Conservation (phyloP, 2,329 filamentous ascomycete species). For the Talaromyces amestolkiae region DNA sequence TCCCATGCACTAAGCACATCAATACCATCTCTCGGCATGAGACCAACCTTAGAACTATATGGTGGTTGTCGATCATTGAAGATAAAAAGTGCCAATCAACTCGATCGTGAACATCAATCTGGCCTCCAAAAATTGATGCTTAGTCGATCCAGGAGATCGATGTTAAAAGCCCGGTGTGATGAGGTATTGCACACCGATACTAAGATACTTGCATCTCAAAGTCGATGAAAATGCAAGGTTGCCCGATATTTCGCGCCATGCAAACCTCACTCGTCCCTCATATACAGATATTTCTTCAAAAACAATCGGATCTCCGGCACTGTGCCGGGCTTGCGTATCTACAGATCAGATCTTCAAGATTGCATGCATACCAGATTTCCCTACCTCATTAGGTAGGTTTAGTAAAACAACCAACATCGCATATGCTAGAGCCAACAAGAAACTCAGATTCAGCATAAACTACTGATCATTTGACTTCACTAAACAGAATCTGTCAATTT, state of each 20-base stretch:
- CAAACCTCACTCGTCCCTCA: background rate
- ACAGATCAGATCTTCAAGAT: background rate
- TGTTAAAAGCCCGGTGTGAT: background rate
- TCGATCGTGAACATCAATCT: background rate
- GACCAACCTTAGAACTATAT: background rate
- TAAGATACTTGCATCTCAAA: background rate
- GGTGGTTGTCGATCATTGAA: background rate
- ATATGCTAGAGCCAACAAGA: background rate
- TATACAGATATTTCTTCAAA: background rate
- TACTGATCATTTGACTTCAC: slow-evolving; percentile 1
- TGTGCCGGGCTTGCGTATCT: background rate
- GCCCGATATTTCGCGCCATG: background rate
- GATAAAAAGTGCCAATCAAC: background rate
- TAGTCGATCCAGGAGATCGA: background rate
- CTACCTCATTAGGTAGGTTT: background rate
- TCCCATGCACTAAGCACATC: background rate
- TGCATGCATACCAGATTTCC: slow-evolving; percentile 5
- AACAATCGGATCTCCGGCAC: background rate
- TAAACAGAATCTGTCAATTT: background rate
- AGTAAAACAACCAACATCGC: background rate
- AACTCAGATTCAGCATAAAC: background rate
- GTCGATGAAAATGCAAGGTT: background rate
- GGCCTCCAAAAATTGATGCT: background rate
- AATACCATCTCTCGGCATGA: background rate
- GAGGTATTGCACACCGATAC: background rate